These are phyloP conservation scores for Komagataella pastoris DNA, from an alignment of 805 yeast species.

Conservation along the genomic window DNA sequence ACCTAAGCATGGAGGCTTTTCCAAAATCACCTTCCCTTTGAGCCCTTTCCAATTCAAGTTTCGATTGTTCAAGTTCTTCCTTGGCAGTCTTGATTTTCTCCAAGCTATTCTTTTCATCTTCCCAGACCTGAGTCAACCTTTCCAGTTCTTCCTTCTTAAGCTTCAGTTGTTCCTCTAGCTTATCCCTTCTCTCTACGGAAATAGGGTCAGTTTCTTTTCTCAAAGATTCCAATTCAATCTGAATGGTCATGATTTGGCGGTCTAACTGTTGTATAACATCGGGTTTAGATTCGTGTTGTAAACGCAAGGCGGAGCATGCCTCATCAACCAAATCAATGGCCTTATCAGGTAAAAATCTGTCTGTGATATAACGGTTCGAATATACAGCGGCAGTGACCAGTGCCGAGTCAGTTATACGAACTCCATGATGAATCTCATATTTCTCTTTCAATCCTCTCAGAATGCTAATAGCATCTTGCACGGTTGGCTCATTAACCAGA, in stretches of 20 bases:
- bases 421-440: slow-evolving; percentile 97
- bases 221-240: slow-evolving; percentile 87
- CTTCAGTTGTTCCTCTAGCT: slow-evolving; percentile 54
- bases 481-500: slow-evolving; percentile 74
- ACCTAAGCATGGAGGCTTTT: slow-evolving; percentile 80
- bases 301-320: slow-evolving; percentile 87
- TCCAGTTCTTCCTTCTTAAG: slow-evolving; percentile 50
- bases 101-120: slow-evolving; percentile 61
- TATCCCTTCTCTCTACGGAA: slow-evolving; percentile 66
- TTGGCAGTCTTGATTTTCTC: slow-evolving; percentile 72
- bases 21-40: slow-evolving; percentile 82
- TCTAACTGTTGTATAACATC: slow-evolving; percentile 86
- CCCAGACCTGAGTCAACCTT: slow-evolving; percentile 79
- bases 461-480: slow-evolving; percentile 82
- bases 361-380: slow-evolving; percentile 83
- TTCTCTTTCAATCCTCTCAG: slow-evolving; percentile 87
- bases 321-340: slow-evolving; percentile 96
- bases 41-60: slow-evolving; percentile 66
- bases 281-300: slow-evolving; percentile 95
- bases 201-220: slow-evolving; percentile 85
- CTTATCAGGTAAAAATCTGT: slow-evolving; percentile 86
- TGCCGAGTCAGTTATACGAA: slow-evolving; percentile 83
- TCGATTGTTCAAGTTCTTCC: slow-evolving; percentile 72
- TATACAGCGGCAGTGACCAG: slow-evolving; percentile 87
- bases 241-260: slow-evolving; percentile 82